Base-by-base conservation (phyloP, 768 basidiomycete genomes). In the Agrocybe praecox region DNA sequence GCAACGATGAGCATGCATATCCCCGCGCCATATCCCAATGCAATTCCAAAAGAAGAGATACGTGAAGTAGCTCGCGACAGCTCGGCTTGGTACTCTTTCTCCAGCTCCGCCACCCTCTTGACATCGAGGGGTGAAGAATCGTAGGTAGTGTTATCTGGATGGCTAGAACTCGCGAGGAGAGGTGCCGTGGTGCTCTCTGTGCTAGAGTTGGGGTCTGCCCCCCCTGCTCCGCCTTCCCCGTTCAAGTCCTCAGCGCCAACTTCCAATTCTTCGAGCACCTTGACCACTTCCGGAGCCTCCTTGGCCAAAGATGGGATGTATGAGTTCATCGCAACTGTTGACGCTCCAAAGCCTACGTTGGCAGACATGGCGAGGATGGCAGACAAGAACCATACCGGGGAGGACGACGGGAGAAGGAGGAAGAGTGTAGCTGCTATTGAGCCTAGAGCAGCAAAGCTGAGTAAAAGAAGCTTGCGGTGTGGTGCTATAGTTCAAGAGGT, bases 291-390 rank as follows among this genome's bases (percentile, higher is more conserved):
- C 2, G 84, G 82, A 0, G 86, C 80, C 42, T 84, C 83, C 57
- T 80, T 81, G 2, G 91, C 90, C 8, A 94, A 80, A 1, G 74
- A 74, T 0, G 92, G 93, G 4, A 96, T 82, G 69, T 96, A 96
- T 0, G 93, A 83, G 67, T 98, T 98, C 80, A 93, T 84, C 18
- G 94, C 94, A 3, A 98, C 96, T 10, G 88, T 78, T 3, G 89
- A 90, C 0, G 88, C 89, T 1, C 94, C 92, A 61, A 97, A 97
- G 2, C 87, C 84, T 12, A 94, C 87, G 65, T 96, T 96, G 9
- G 94, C 90, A 6, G 81, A 72, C 45, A 92, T 81, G 0, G 90
- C 88, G 2, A 97, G 76, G 0, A 89, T 64, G 0, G 90, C 86
- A 0, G 82, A 83, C 4, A 90, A 63, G 0, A 80, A 76, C 88